Evolutionary conservation across 2,329 filamentous ascomycete species (phyloP), one percentile per base, ranked within the genome.

Genomic region (Cladosporium sp.): DNA sequence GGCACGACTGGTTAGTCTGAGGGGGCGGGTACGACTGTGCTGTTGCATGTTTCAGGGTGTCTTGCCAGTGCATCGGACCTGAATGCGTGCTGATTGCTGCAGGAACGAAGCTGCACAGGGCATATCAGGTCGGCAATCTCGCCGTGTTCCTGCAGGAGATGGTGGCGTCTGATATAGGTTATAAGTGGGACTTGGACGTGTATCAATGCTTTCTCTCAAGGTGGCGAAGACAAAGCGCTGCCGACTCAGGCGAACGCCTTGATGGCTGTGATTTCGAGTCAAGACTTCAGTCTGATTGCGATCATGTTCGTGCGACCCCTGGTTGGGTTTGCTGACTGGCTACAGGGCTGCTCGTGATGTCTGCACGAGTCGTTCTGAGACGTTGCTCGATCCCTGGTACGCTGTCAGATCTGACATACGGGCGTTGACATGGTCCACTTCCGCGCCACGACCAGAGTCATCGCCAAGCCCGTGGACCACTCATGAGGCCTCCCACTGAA

Each of bases 81-180:
- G 25, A n/a, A 4, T 42, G 37, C 39, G 51, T 48, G 51, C 51
- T 54, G 51, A 54, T 45, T 44, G 39, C 24, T 54, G 51, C 51
- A 54, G 51, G 51, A 54, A 54, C 51, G 51, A 54, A 54, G 51
- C 51, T 54, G 51, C 50, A 53, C 47, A 37, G 47, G 47, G 47
- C 28, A 37, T 50, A 17, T 3, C 28, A 50, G 28, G 34, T 19
- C 25, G 47, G 32, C 34, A 50, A 22, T 37, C 19, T 35, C 20
- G 9, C 25, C 42, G 12, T 24, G 47, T 50, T 50, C 47, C 47
- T 50, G 47, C 47, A 50, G 47, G 32, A 32, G 19, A 37, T n/a
- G 15, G 47, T 35, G 32, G n/a, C 34, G 34, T 50, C 19, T 37
- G 47, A 37, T 50, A 50, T 50, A 50, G 47, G 47, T 24, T n/a